Base-by-base conservation (phyloP, 176 grass and related monocot species). In the Themeda triandra region DNA sequence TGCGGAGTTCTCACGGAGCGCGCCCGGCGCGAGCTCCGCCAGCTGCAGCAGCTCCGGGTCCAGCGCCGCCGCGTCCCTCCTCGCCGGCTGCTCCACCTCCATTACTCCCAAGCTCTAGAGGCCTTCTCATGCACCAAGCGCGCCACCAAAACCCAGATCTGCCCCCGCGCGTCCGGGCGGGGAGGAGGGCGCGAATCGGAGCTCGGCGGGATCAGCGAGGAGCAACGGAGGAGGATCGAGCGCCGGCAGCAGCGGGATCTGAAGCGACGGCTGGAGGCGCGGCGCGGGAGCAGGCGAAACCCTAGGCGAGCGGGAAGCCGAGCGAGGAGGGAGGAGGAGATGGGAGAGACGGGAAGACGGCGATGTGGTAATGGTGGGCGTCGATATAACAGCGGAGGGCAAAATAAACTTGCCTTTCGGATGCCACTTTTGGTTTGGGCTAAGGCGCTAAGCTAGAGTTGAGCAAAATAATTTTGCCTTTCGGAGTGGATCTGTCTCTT, bases 41-140 rank as follows among this genome's bases (percentile, higher is more conserved):
- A 99, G 89, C 90, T 94, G 97, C 63, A 99, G 85, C 60, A 99
- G 92, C 86, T 99, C 97, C 71, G 93, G 93, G 92, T 99, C 93
- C 13, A 99, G 92, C 73, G 90, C 77, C n/a, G 93, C 88, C 75
- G 87, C 75, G 33, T 99, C 93, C 84, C 86, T 91, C 83, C 87
- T 90, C 73, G 76, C 82, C 37, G 76, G 84, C 49, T 96, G 84
- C 49, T 96, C 93, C 86, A 92, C 92, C 78, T 93, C 92, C 92
- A 98, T 98, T 65, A 79, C 70, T 63, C 73, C 56, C 83, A 77
- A 83, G 85, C 29, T 24, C 71, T 30, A 31, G 84, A n/a, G 41
- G 66, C 83, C 92, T 90, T 93, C 89, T 93, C 95, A 93, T 93
- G 79, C 95, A 98, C 80, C 84, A 80, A 75, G 53, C 63, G 13